These are phyloP conservation scores for Chytriomyces hyalinus DNA, from an alignment of 192 early-diverging fungal genomes.

Conservation along the genomic window DNA sequence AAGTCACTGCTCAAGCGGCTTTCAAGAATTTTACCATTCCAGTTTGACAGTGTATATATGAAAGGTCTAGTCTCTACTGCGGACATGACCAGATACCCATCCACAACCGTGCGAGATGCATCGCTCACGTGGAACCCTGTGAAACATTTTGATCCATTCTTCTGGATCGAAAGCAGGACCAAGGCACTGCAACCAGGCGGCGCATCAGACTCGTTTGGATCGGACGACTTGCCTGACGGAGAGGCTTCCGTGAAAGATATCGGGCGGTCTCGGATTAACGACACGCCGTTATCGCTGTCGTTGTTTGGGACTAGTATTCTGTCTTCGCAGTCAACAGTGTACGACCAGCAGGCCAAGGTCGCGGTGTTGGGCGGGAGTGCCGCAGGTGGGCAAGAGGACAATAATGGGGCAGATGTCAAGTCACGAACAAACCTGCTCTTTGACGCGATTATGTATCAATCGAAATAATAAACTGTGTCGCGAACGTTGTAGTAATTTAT, in stretches of 20 bases:
- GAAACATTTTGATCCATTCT: constrained; percentile 12
- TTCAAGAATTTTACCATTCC: constrained; percentile 19
- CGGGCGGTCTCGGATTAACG: constrained; percentile 2
- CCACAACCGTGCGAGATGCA: not conserved
- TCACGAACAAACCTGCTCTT: not conserved
- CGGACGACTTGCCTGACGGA: not conserved
- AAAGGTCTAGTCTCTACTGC: constrained; percentile 12
- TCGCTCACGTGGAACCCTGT: constrained; percentile 6
- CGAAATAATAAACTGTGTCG: not conserved
- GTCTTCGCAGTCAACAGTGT: not conserved
- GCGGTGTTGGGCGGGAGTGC: not conserved
- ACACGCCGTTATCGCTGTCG: constrained; percentile 19
- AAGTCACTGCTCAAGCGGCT: constrained; percentile 7
- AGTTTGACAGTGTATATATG: constrained; percentile 25
- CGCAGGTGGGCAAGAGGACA: too few relatives aligned
- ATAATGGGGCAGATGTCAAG: not conserved
- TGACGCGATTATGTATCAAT: not conserved
- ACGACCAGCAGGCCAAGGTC: not conserved
- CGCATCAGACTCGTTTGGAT: not conserved
- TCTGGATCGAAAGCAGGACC: constrained; percentile 10
- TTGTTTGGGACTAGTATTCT: constrained; percentile 15
- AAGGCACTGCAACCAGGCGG: not conserved
- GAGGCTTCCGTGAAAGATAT: constrained; percentile 20
- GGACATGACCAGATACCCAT: constrained; percentile 16
- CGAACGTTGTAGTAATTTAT: not conserved